Evolutionary conservation across 2,329 filamentous ascomycete species (phyloP), one percentile per base, ranked within the genome.

Genomic region (Cordyceps cicadae): DNA sequence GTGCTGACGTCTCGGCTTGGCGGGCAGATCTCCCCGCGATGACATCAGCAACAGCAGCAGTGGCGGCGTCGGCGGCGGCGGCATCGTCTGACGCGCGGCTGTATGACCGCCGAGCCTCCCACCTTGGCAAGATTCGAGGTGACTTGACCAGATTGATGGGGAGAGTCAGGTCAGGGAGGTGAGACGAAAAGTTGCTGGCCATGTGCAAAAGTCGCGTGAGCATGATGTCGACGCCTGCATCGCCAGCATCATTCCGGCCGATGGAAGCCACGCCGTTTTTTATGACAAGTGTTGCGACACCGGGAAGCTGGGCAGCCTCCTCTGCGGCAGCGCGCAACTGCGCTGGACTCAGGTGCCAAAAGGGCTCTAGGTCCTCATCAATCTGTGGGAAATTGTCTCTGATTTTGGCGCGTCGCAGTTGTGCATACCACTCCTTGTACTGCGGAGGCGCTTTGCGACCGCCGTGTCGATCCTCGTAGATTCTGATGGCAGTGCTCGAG

Each of bases 361-460:
- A 96, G 0, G 90, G 90, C 2, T 85, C 76, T 3, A 96, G 74
- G 63, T 90, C 86, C 59, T 86, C 79, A 65, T 89, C 86, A 59
- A 96, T 91, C 53, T 88, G 89, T 65, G 89, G 86, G 66, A 90
- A 96, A 64, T 89, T 85, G 67, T 96, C 92, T 59, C 94, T 85
- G 56, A 96, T 77, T 57, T 84, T 77, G 0, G 92, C 88, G n/a
- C 81, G 77, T 63, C 81, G 83, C 5, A 91, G 90, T 68, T 89
- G 91, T 21, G 87, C 80, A 69, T 87, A 96, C 92, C 92, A 96
- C 65, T 86, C 85, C 67, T 92, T 88, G 67, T 96, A 96, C 62
- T 88, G 83, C 1, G 87, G 89, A 12, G 92, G 92, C 17, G 92
- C 91, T 32, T 84, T 77, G 62, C 90, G 83, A 15, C 85, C 84